Conservation (phyloP, 441 rosid genomes). For the Bruguiera hainesii region DNA sequence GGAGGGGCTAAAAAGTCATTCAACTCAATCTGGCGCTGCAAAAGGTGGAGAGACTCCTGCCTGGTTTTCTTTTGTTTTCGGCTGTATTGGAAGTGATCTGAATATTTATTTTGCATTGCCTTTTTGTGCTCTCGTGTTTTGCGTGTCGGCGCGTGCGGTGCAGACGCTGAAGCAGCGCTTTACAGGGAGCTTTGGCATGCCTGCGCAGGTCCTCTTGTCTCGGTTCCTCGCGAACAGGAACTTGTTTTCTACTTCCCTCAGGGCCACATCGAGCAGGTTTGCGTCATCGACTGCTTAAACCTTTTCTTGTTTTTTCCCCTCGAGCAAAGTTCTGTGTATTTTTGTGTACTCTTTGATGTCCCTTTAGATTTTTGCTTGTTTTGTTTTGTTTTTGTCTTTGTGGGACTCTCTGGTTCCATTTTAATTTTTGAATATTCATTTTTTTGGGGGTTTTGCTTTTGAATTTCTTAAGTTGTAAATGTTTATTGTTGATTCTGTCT, state of each 20-base stretch:
- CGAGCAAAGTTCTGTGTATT: conserved; percentile 21
- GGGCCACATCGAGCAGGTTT: conserved; percentile 84
- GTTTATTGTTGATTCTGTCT: neutral
- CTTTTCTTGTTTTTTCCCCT: conserved; percentile 13
- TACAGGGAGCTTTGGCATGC: conserved; percentile 91
- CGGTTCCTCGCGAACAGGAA: conserved; percentile 70
- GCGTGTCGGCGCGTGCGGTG: neutral
- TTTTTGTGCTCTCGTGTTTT: neutral
- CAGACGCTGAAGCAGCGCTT: conserved; percentile 61
- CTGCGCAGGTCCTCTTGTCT: conserved; percentile 88
- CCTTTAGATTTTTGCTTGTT: conserved; percentile 21
- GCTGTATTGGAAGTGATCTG: neutral
- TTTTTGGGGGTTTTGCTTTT: no score
- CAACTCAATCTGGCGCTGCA: neutral
- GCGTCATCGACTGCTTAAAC: neutral
- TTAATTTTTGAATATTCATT: no score
- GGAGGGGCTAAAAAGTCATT: neutral
- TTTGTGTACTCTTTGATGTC: conserved; percentile 24
- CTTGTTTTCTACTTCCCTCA: conserved; percentile 85
- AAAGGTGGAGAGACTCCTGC: neutral
- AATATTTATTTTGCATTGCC: neutral
- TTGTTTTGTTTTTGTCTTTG: conserved; percentile 5
- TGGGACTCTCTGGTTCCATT: conserved; percentile 13
- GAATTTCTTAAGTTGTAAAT: no score
- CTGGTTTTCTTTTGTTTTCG: neutral